phyloP scores from a whole-genome alignment of 208 protist species.

The Novymonas esmeraldas region DNA sequence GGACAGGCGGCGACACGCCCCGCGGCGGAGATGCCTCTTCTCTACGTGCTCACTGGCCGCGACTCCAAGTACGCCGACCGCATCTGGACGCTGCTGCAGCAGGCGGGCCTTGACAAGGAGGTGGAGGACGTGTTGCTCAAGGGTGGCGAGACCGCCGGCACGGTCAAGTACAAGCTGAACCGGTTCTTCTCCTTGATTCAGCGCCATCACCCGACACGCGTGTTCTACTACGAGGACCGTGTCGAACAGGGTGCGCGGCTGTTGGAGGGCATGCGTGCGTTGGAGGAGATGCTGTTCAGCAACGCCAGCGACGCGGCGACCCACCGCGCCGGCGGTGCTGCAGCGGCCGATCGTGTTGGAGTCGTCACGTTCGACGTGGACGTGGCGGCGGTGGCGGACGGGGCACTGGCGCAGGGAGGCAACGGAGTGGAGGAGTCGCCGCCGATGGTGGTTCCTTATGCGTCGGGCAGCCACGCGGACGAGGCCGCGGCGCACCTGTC shows the following conservation, averaged over 20 bases:
- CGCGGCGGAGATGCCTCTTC: constrained; percentile 16
- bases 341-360: constrained; percentile 20
- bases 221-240: constrained; percentile 88
- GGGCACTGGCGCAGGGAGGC: background rate
- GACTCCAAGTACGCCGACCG: constrained; percentile 61
- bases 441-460: too few species aligned
- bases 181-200: constrained; percentile 57
- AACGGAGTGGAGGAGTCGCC: too few species aligned
- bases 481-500: background rate
- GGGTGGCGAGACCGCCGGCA: constrained; percentile 65
- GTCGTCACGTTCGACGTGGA: constrained; percentile 32
- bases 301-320: background rate
- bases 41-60: constrained; percentile 78
- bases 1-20: background rate
- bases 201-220: constrained; percentile 36
- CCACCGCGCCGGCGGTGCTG: background rate
- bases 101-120: constrained; percentile 44
- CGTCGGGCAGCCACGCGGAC: too few species aligned
- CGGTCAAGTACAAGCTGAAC: constrained; percentile 77
- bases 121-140: constrained; percentile 71
- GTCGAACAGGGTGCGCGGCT: constrained; percentile 61
- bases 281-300: constrained; percentile 45
- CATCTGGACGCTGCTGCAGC: constrained; percentile 60
- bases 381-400: background rate
- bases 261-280: constrained; percentile 50